These are phyloP conservation scores for Rubroboletus pulcherrimus DNA, from an alignment of 768 basidiomycete genomes.

Conservation along the genomic window DNA sequence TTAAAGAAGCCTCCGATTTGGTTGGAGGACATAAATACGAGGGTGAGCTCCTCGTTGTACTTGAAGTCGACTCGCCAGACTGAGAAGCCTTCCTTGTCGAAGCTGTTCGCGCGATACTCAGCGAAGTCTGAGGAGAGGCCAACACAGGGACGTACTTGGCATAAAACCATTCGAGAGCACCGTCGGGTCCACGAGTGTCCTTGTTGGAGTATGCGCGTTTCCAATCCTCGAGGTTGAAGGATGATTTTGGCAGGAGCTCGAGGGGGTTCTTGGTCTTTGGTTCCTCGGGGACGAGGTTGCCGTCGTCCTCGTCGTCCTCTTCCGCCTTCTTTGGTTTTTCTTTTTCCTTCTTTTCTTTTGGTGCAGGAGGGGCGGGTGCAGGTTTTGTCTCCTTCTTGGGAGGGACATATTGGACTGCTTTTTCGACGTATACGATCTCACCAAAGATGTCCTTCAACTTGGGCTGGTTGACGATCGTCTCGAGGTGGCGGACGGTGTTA, in stretches of 20 bases:
- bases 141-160: constrained; percentile 57
- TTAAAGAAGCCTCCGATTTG: constrained; percentile 95
- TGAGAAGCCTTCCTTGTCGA: constrained; percentile 86
- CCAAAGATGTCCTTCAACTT: constrained; percentile 66
- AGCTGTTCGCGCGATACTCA: constrained; percentile 44
- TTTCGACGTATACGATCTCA: constrained; percentile 58
- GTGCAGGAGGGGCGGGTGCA: constrained; percentile 37
- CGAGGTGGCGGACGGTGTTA: constrained; percentile 77
- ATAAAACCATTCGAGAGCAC: constrained; percentile 95
- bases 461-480: constrained; percentile 87
- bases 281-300: constrained; percentile 66
- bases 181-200: constrained; percentile 83
- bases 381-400: constrained; percentile 66
- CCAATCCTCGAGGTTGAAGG: constrained; percentile 93
- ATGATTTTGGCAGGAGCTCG: constrained; percentile 83
- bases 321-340: constrained; percentile 54
- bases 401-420: constrained; percentile 64
- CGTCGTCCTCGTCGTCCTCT: constrained; percentile 75
- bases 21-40: constrained; percentile 93
- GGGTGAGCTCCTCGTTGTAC: constrained; percentile 91
- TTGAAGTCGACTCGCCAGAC: constrained; percentile 94
- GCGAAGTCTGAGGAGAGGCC: neutral
- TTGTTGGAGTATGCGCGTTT: constrained; percentile 97
- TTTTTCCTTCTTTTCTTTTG: constrained; percentile 62
- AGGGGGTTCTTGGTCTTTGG: constrained; percentile 95